Evolutionary conservation across 2,329 filamentous ascomycete species (phyloP).

Genomic region (Shiraia bambusicola): DNA sequence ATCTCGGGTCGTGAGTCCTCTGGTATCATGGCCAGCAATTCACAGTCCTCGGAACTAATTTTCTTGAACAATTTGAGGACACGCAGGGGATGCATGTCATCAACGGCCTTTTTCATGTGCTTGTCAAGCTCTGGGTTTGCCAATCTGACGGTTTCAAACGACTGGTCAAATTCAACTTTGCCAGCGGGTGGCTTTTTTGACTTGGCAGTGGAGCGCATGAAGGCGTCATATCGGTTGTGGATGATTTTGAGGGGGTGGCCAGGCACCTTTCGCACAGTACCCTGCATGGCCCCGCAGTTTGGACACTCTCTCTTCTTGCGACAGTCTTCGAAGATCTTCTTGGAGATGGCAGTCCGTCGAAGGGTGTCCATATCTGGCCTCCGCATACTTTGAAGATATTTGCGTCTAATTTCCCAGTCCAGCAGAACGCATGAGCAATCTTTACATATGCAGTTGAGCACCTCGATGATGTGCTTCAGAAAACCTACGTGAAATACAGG

Average conservation of each 20-base stretch:
- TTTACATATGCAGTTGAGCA: constrained; percentile 94
- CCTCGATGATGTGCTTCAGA: constrained; percentile 86
- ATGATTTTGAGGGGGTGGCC: constrained; percentile 82
- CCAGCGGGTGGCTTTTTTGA: constrained; percentile 80
- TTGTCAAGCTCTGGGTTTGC: constrained; percentile 83
- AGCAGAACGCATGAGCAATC: constrained; percentile 84
- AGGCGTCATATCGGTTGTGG: constrained; percentile 88
- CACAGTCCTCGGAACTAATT: constrained; percentile 82
- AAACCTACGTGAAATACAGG: constrained; percentile 97
- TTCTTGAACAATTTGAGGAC: constrained; percentile 90
- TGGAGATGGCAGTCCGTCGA: constrained; percentile 77
- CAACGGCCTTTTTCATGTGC: constrained; percentile 86
- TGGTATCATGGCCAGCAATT: constrained; percentile 85
- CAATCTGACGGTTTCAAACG: constrained; percentile 77
- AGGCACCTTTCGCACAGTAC: constrained; percentile 86
- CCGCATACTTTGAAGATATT: constrained; percentile 77
- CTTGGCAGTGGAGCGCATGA: constrained; percentile 81
- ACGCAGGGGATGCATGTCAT: constrained; percentile 87
- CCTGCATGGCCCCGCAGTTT: constrained; percentile 79
- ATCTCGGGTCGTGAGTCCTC: constrained; percentile 88
- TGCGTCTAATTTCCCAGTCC: constrained; percentile 73
- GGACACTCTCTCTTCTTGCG: constrained; percentile 82
- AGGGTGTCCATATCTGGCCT: constrained; percentile 84
- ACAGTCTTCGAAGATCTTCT: constrained; percentile 86
- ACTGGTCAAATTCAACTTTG: constrained; percentile 82